Conservation (phyloP, 2,329 filamentous ascomycete species). For the Ceratocystis smalleyi region DNA sequence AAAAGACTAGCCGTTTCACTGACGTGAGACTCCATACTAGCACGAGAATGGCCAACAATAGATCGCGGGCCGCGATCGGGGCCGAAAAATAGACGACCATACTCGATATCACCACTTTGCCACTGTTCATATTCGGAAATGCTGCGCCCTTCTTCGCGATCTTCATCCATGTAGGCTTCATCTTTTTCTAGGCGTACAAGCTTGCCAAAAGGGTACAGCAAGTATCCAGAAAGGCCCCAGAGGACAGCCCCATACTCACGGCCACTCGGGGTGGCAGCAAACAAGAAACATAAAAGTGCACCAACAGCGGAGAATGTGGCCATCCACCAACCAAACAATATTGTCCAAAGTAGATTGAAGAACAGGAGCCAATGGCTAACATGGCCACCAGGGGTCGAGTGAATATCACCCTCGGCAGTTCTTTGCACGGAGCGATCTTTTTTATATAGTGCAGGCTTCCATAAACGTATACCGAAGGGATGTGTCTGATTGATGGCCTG, state of each 20-base stretch:
- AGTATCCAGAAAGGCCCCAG: constrained; percentile 67
- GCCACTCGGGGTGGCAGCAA: constrained; percentile 65
- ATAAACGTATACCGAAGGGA: constrained; percentile 95
- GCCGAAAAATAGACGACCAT: constrained; percentile 90
- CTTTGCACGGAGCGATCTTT: constrained; percentile 93
- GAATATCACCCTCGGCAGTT: constrained; percentile 89
- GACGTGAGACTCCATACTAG: constrained; percentile 70
- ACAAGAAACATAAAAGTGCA: constrained; percentile 61
- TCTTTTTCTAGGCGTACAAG: constrained; percentile 89
- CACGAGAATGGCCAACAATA: constrained; percentile 69
- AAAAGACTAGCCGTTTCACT: constrained; percentile 84
- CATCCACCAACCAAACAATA: constrained; percentile 95
- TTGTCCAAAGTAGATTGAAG: constrained; percentile 81
- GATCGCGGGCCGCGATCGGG: constrained; percentile 55
- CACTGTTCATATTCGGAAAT: constrained; percentile 98
- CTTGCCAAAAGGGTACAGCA: constrained; percentile 94
- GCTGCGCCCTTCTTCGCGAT: constrained; percentile 86
- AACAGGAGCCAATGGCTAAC: constrained; percentile 73
- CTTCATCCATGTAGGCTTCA: constrained; percentile 85
- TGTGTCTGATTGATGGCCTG: constrained; percentile 98
- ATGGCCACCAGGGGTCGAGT: constrained; percentile 77
- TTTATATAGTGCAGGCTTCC: constrained; percentile 97
- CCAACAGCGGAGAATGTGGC: constrained; percentile 58
- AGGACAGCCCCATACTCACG: constrained; percentile 74
- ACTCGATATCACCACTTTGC: constrained; percentile 93